Evolutionary conservation across 106 monocot genomes (phyloP).

Genomic region (Phalaenopsis equestris): DNA sequence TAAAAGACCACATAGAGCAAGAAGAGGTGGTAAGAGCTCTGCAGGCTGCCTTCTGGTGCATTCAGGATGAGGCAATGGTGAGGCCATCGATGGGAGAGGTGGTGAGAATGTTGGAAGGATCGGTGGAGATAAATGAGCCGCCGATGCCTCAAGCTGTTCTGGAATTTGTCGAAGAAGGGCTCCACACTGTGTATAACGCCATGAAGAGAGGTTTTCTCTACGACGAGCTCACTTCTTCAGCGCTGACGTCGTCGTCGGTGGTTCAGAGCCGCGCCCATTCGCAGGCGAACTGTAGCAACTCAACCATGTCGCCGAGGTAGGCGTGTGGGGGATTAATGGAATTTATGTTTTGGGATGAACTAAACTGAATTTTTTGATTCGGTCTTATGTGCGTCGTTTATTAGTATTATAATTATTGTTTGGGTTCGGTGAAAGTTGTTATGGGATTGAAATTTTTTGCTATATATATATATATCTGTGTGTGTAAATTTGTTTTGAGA

Average conservation of each 20-base stretch:
- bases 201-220: constrained; percentile 16
- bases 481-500: too few relatives aligned
- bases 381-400: too few relatives aligned
- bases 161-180: constrained; percentile 34
- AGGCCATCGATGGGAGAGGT: constrained; percentile 58
- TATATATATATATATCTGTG: too few relatives aligned
- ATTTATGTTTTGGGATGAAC: not conserved
- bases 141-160: constrained; percentile 44
- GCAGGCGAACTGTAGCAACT: constrained; percentile 27
- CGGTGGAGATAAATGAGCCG: constrained; percentile 29
- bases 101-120: constrained; percentile 55
- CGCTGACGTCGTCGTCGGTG: constrained; percentile 6
- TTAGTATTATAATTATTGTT: too few relatives aligned
- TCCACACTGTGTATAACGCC: constrained; percentile 25
- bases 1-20: constrained; percentile 18
- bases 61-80: constrained; percentile 43
- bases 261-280: constrained; percentile 17
- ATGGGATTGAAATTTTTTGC: too few relatives aligned
- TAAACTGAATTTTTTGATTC: too few relatives aligned
- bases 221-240: not conserved
- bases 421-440: too few relatives aligned
- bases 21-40: constrained; percentile 24
- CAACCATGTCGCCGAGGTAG: constrained; percentile 33
- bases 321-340: not conserved
- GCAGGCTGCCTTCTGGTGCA: constrained; percentile 52